A percentile compares a stretch with the other conserved stretches of the same genome.
Conservation (phyloP, 192 early-diverging fungal species). For the Phlyctochytrium planicorne region DNA sequence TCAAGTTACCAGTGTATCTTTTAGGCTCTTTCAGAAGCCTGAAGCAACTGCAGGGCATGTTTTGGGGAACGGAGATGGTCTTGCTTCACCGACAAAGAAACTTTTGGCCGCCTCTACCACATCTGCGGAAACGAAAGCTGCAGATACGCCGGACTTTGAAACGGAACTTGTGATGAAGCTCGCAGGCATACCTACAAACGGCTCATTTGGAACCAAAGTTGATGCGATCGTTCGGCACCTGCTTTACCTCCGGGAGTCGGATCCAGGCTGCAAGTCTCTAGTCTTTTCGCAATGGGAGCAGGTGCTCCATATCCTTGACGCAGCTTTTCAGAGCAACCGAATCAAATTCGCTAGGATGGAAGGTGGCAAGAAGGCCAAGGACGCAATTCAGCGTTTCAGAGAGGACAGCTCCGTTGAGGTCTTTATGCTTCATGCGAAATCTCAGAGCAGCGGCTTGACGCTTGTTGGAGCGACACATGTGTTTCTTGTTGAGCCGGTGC, state of each 20-base stretch:
- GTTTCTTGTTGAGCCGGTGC: conserved; percentile 53
- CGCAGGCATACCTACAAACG: conserved; percentile 18
- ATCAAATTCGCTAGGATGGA: conserved; percentile 39
- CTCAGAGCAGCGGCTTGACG: conserved; percentile 51
- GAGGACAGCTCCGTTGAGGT: conserved; percentile 29
- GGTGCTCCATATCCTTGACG: conserved; percentile 43
- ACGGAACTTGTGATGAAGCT: conserved; percentile 6
- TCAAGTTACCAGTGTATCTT: conserved; percentile 11
- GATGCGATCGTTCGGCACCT: conserved; percentile 50
- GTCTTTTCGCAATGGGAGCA: conserved; percentile 57
- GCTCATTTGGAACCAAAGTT: conserved; percentile 50
- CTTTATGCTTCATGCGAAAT: conserved; percentile 52
- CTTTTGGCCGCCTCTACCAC: no score
- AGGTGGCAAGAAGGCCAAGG: conserved; percentile 22
- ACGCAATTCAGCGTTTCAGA: conserved; percentile 33
- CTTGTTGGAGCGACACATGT: conserved; percentile 54
- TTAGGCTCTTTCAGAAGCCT: background rate
- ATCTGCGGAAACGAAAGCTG: background rate
- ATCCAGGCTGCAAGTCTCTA: conserved; percentile 40
- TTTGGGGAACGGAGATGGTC: background rate
- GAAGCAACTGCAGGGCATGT: background rate
- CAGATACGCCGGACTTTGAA: background rate
- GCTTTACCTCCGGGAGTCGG: conserved; percentile 21
- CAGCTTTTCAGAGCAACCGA: conserved; percentile 32
- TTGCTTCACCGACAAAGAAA: no score